Evolutionary conservation across 192 early-diverging fungal genomes (phyloP).

Genomic region (Dispira parvispora): DNA sequence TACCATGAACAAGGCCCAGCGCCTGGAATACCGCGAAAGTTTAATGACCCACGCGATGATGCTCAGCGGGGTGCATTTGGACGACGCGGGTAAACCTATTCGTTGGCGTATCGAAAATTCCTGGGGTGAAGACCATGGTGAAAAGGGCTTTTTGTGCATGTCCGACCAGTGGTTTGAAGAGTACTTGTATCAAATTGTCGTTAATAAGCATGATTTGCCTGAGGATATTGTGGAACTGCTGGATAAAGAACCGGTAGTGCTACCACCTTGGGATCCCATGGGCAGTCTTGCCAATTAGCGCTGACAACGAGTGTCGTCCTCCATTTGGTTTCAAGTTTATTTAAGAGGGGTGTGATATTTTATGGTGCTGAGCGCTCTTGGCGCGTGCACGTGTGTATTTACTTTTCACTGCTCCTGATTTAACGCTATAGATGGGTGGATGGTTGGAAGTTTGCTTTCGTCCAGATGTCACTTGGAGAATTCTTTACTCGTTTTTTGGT

Average conservation of each 20-base stretch:
- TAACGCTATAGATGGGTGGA: background rate
- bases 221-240: constrained; percentile 41
- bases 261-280: constrained; percentile 67
- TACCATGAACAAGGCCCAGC: constrained; percentile 42
- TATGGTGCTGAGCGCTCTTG: background rate
- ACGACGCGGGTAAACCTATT: constrained; percentile 35
- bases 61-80: constrained; percentile 54
- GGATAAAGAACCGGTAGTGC: constrained; percentile 38
- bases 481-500: too few species aligned
- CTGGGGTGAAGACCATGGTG: constrained; percentile 43
- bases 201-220: constrained; percentile 45
- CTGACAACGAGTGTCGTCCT: background rate
- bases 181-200: constrained; percentile 66
- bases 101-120: constrained; percentile 65
- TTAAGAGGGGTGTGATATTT: background rate
- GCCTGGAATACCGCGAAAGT: constrained; percentile 51
- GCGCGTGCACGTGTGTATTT: background rate
- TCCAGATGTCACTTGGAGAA: too few species aligned
- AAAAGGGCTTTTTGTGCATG: constrained; percentile 65
- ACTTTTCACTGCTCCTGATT: background rate
- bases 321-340: background rate
- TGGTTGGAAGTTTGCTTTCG: background rate
- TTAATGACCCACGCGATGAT: constrained; percentile 72
- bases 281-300: constrained; percentile 38
- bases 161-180: constrained; percentile 58